Conservation (phyloP, 495 filamentous ascomycete genomes). For the Jackrogersella multiformis region DNA sequence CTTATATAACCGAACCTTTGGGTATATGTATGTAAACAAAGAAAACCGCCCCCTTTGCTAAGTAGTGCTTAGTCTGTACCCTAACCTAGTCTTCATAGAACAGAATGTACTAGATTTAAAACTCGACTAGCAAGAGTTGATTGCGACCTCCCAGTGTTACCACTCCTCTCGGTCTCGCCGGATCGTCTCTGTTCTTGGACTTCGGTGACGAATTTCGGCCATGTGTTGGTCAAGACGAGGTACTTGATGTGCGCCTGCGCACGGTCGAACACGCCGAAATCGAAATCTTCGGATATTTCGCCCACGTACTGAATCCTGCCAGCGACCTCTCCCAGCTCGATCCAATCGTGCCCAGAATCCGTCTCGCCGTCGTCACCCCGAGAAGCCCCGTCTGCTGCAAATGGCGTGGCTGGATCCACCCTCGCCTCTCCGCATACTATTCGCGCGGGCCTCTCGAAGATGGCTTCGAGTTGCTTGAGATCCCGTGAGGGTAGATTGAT, state of each 20-base stretch:
- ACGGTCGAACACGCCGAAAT: slow-evolving; percentile 63
- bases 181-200: slow-evolving; percentile 26
- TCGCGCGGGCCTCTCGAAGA: slow-evolving; percentile 58
- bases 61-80: neutral
- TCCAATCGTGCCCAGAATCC: slow-evolving; percentile 21
- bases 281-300: slow-evolving; percentile 61
- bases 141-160: slow-evolving; percentile 7
- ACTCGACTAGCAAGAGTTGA: slow-evolving; percentile 25
- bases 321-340: slow-evolving; percentile 30
- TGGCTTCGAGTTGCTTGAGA: slow-evolving; percentile 55
- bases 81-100: neutral
- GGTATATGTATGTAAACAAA: slow-evolving; percentile 4
- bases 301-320: slow-evolving; percentile 39
- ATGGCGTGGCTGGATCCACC: slow-evolving; percentile 33
- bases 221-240: slow-evolving; percentile 74
- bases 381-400: slow-evolving; percentile 11
- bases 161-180: slow-evolving; percentile 25
- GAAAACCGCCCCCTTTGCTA: neutral
- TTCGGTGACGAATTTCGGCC: slow-evolving; percentile 68
- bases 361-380: slow-evolving; percentile 4
- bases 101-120: slow-evolving; percentile 12
- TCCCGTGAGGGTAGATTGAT: slow-evolving; percentile 65
- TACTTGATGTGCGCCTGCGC: slow-evolving; percentile 72
- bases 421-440: slow-evolving; percentile 37
- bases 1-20: neutral